Base-by-base conservation (phyloP, 805 yeast species). In the Candida pseudoglaebosa region DNA sequence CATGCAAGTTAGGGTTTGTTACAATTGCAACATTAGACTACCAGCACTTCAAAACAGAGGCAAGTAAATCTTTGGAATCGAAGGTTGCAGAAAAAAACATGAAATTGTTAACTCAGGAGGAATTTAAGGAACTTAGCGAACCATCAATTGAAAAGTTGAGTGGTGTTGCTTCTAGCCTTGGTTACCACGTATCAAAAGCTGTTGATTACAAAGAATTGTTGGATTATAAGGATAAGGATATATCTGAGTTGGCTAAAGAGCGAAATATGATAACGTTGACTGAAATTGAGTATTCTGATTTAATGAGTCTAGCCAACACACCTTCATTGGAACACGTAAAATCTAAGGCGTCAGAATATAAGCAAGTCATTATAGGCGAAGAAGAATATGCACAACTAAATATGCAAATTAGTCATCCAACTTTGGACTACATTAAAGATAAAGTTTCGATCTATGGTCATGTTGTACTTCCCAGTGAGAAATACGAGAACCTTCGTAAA, bases 371-470 rank as follows among this genome's bases (percentile, higher is more conserved):
- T 5, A 45, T 56, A 14, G 46, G 50, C 28, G 40, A 50, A 16
- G 52, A 48, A 19, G 57, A 54, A 35, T 52, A 49, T 40, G 39
- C 38, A 7, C n/a, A 28, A 9, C 28, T 39, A 4, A 9, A 19
- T 3, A 5, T 15, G 3, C 37, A 19, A 13, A 20, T 28, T 9
- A 36, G 37, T 10, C 28, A 33, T 18, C 47, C 47, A n/a, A 36
- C 40, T n/a, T 38, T 44, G 32, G 18, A 30, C 22, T 34, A 37
- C 24, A n/a, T 44, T 13, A 42, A 39, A 29, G 37, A 31, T 13
- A 35, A 42, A 21, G 39, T 41, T 15, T 32, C 21, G 17, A 28
- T 33, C 3, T 2, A 28, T 65, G 1, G 95, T 91, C 38, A 76
- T 56, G 1, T 45, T 48, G 4, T 41, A 5, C 19, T 45, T 12